Evolutionary conservation across 352 stramenopile genomes (phyloP).

Genomic region (Phytophthora pluvialis): DNA sequence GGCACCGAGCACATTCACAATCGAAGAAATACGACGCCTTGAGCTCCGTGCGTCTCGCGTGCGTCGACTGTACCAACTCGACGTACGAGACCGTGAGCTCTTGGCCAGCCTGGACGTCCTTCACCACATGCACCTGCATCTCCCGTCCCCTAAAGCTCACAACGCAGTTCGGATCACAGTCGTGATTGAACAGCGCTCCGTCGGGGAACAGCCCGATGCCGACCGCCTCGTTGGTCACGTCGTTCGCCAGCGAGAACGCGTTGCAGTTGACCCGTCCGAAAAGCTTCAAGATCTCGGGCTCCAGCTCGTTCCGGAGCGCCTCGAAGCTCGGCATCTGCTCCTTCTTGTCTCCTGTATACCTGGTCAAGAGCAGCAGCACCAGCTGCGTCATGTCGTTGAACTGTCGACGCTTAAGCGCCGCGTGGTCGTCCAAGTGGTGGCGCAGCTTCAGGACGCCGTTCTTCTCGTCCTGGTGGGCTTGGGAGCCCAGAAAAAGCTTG

Average conservation of each 20-base stretch:
- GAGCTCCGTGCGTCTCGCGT: constrained; percentile 40
- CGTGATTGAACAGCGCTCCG: constrained; percentile 79
- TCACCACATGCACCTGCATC: constrained; percentile 58
- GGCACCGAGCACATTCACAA: constrained; percentile 53
- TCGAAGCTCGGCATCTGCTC: constrained; percentile 26
- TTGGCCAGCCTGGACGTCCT: constrained; percentile 44
- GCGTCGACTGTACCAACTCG: constrained; percentile 65
- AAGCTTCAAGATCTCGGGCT: constrained; percentile 48
- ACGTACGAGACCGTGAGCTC: constrained; percentile 81
- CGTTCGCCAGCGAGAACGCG: constrained; percentile 72
- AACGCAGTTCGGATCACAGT: constrained; percentile 76
- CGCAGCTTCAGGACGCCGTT: constrained; percentile 43
- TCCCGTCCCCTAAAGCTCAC: constrained; percentile 61
- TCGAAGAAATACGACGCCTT: constrained; percentile 75
- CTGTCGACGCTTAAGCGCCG: constrained; percentile 37
- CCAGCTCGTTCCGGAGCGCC: constrained; percentile 35
- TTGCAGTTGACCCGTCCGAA: constrained; percentile 86
- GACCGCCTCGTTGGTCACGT: constrained; percentile 46
- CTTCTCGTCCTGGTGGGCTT: constrained; percentile 11
- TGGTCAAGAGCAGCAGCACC: constrained; percentile 55
- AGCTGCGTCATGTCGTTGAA: constrained; percentile 70
- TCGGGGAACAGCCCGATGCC: constrained; percentile 72
- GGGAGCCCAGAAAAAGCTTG: constrained; percentile 38
- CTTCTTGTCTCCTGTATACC: constrained; percentile 46
- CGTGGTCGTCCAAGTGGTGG: constrained; percentile 58